Conservation (phyloP, 2,329 filamentous ascomycete species). For the Scytalidium lignicola region DNA sequence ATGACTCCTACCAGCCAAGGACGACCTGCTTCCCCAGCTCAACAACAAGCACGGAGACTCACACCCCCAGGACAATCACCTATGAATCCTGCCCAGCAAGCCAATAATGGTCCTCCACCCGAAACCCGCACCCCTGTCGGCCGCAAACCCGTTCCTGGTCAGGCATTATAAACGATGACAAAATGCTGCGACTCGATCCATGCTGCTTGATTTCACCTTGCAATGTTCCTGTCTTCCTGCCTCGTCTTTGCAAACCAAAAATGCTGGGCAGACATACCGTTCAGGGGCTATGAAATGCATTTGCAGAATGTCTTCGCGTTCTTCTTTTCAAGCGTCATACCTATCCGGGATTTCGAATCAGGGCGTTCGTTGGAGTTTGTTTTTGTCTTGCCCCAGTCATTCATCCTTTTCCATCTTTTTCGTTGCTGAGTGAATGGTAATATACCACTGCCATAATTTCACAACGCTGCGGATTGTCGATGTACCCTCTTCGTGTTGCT, state of each 20-base stretch:
- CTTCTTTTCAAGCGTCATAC: not conserved
- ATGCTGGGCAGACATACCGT: not conserved
- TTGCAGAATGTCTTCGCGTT: not conserved
- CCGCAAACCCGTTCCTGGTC: conserved; percentile 27
- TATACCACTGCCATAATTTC: not conserved
- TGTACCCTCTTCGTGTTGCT: not conserved
- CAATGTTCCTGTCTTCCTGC: no score
- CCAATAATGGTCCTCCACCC: conserved; percentile 9
- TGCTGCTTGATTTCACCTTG: not conserved
- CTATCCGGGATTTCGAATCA: not conserved
- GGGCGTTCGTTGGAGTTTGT: not conserved
- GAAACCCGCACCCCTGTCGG: conserved; percentile 4
- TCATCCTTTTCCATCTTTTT: not conserved
- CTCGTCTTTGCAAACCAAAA: no score
- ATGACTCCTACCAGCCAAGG: conserved; percentile 10
- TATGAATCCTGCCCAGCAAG: conserved; percentile 17
- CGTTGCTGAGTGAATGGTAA: not conserved
- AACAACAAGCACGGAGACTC: conserved; percentile 14
- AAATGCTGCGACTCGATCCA: not conserved
- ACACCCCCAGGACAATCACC: conserved; percentile 20
- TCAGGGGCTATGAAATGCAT: not conserved
- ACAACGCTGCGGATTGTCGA: not conserved
- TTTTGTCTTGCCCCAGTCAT: not conserved
- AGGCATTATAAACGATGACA: conserved; percentile 24
- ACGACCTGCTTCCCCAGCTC: conserved; percentile 16